Evolutionary conservation across 2,329 filamentous ascomycete species (phyloP).

Genomic region (Fusarium ambrosium): DNA sequence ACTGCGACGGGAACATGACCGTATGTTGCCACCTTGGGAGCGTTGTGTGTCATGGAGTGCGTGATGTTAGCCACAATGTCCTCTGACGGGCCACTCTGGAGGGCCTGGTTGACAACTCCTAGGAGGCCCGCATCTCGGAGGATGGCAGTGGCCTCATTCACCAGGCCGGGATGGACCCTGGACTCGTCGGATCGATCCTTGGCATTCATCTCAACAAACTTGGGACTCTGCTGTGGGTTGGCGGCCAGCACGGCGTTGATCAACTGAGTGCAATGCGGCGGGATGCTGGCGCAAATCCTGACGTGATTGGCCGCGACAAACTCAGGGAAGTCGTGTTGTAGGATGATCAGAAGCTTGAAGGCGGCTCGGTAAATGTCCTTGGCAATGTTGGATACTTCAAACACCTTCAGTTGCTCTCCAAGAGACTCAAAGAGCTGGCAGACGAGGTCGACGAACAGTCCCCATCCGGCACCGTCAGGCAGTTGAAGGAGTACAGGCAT

Average conservation of each 20-base stretch:
- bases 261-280: constrained; percentile 86
- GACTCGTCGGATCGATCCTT: constrained; percentile 84
- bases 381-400: constrained; percentile 75
- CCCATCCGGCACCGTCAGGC: constrained; percentile 80
- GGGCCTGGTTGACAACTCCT: constrained; percentile 70
- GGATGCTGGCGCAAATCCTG: constrained; percentile 83
- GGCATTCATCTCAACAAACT: constrained; percentile 77
- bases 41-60: constrained; percentile 75
- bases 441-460: constrained; percentile 79
- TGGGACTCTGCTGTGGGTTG: constrained; percentile 77
- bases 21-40: constrained; percentile 71
- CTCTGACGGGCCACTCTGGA: constrained; percentile 74
- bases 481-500: constrained; percentile 81
- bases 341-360: constrained; percentile 83
- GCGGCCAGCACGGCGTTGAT: constrained; percentile 90
- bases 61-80: constrained; percentile 83
- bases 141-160: constrained; percentile 71
- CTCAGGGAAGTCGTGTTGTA: constrained; percentile 95
- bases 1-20: constrained; percentile 77
- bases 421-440: constrained; percentile 80
- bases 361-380: constrained; percentile 89
- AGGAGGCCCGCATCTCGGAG: constrained; percentile 69
- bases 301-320: constrained; percentile 92
- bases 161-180: constrained; percentile 74
- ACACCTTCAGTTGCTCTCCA: constrained; percentile 82